phyloP scores from a whole-genome alignment of 169 alveolate genomes.

The Cryptosporidium sp. region DNA sequence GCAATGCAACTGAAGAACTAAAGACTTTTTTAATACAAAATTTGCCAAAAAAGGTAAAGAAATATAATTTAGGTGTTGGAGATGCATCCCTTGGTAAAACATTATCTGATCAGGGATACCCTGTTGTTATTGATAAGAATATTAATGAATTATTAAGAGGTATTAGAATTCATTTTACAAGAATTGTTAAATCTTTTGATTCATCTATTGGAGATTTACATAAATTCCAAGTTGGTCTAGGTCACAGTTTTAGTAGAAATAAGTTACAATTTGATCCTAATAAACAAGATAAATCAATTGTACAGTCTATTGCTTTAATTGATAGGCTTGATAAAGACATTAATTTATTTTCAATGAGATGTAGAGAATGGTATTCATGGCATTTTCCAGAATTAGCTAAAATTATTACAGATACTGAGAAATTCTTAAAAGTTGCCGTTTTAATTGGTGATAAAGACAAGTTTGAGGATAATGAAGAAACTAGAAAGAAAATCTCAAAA shows the following conservation, averaged over 20 bases:
- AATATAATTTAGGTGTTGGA: slow-evolving; percentile 87
- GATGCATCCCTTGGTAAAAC: slow-evolving; percentile 86
- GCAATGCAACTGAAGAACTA: slow-evolving; percentile 87
- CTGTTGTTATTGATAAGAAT: slow-evolving; percentile 83
- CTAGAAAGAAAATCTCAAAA: slow-evolving; percentile 81
- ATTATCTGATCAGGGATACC: slow-evolving; percentile 85
- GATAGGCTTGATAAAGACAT: slow-evolving; percentile 96
- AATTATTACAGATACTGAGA: slow-evolving; percentile 94
- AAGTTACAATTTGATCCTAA: slow-evolving; percentile 94
- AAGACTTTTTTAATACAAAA: slow-evolving; percentile 87
- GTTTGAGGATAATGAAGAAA: slow-evolving; percentile 81
- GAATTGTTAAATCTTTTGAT: slow-evolving; percentile 81
- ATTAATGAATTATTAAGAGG: slow-evolving; percentile 91
- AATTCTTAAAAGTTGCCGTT: slow-evolving; percentile 91
- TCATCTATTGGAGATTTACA: slow-evolving; percentile 83
- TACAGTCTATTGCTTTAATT: slow-evolving; percentile 94
- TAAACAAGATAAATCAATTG: slow-evolving; percentile 97
- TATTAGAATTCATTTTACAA: slow-evolving; percentile 85
- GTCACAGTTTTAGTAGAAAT: slow-evolving; percentile 94
- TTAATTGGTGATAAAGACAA: slow-evolving; percentile 86
- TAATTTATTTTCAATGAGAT: slow-evolving; percentile 96
- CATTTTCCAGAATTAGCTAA: slow-evolving; percentile 99
- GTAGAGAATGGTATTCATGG: slow-evolving; percentile 99
- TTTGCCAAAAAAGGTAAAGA: slow-evolving; percentile 87
- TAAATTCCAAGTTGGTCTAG: slow-evolving; percentile 93